Evolutionary conservation across 345 rosid species (phyloP).

Genomic region (Odontarrhena argentea): DNA sequence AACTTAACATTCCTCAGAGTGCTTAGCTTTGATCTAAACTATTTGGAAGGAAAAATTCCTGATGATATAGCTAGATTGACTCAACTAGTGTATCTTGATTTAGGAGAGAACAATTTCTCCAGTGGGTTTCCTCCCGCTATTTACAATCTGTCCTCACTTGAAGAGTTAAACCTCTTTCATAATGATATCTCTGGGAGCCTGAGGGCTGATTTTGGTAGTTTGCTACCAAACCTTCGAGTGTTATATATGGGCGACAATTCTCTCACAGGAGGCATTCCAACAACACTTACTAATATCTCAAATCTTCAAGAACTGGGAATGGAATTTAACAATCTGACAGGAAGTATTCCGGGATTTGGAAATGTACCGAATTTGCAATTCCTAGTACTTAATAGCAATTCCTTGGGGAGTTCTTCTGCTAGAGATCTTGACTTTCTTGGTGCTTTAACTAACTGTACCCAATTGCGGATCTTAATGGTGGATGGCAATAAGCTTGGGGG

Average conservation of each 20-base stretch:
- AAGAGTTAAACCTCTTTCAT: background rate
- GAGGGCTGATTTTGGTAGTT: background rate
- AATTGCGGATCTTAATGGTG: background rate
- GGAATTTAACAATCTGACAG: background rate
- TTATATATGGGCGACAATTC: background rate
- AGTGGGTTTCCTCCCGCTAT: background rate
- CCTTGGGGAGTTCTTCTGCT: background rate
- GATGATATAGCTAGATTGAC: background rate
- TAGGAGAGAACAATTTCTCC: too few species aligned
- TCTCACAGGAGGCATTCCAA: background rate
- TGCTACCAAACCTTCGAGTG: too few species aligned
- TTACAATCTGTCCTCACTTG: background rate
- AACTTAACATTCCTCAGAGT: background rate
- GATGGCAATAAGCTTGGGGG: background rate
- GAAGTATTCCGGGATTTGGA: background rate
- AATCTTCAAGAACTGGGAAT: background rate
- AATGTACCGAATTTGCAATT: background rate
- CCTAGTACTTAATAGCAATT: background rate
- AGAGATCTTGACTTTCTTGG: constrained; percentile 4
- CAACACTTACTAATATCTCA: background rate
- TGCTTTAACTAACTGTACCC: background rate
- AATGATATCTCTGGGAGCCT: background rate
- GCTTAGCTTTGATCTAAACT: background rate
- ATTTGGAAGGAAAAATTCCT: background rate
- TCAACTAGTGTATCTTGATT: background rate